Conservation (phyloP, 768 basidiomycete species). For the Russula ochroleuca region DNA sequence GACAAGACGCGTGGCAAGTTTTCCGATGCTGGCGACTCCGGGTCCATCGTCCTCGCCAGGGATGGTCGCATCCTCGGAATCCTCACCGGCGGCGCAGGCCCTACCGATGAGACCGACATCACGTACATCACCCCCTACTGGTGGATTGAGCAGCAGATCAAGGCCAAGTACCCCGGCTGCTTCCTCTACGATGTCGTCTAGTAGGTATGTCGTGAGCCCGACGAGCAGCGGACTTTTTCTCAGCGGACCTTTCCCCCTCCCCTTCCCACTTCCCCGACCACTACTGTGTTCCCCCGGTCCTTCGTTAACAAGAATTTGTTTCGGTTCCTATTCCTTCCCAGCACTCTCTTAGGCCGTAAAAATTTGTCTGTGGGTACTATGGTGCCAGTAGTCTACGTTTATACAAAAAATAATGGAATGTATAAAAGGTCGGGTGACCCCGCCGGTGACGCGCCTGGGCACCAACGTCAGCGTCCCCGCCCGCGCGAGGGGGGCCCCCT, state of each 20-base stretch:
- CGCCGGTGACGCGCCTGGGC: too few species aligned
- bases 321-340: too few species aligned
- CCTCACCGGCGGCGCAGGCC: slow-evolving; percentile 29
- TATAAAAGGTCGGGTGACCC: too few species aligned
- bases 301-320: too few species aligned
- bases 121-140: slow-evolving; percentile 32
- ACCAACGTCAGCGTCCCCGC: too few species aligned
- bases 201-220: slow-evolving; percentile 1
- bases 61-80: slow-evolving; percentile 31
- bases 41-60: slow-evolving; percentile 30
- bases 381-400: too few species aligned
- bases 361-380: too few species aligned
- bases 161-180: slow-evolving; percentile 29
- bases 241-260: not conserved
- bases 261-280: too few species aligned
- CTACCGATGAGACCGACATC: slow-evolving; percentile 27
- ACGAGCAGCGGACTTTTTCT: not conserved
- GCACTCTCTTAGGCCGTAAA: too few species aligned
- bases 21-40: slow-evolving; percentile 32
- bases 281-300: too few species aligned
- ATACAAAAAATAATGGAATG: too few species aligned
- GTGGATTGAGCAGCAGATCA: slow-evolving; percentile 30
- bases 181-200: slow-evolving; percentile 24
- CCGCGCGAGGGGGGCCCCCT: too few species aligned
- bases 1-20: slow-evolving; percentile 25